Percentiles rank a stretch among this genome's conserved stretches.
Conservation (phyloP, 2,329 filamentous ascomycete genomes). For the Fusarium hainanense region DNA sequence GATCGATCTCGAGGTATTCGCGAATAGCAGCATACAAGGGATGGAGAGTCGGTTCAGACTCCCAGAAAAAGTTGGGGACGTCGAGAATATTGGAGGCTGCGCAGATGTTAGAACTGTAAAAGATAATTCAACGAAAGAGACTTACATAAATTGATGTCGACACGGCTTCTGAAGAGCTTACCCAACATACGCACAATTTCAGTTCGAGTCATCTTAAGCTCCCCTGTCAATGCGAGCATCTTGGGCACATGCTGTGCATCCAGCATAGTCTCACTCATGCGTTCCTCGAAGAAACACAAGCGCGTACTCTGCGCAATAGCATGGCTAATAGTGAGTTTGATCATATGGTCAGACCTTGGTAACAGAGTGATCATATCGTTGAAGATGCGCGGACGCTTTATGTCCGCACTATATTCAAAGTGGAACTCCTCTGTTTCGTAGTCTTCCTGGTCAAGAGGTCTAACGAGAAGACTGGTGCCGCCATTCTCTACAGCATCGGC, state of each 20-base stretch:
- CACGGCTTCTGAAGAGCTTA: slow-evolving; percentile 88
- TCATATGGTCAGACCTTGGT: slow-evolving; percentile 94
- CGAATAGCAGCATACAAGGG: slow-evolving; percentile 94
- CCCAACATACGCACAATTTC: slow-evolving; percentile 95
- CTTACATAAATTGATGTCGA: slow-evolving; percentile 98
- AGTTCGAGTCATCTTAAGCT: slow-evolving; percentile 88
- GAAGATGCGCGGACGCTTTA: slow-evolving; percentile 89
- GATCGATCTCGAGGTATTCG: slow-evolving; percentile 97
- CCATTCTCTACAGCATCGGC: slow-evolving; percentile 71
- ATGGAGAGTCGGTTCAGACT: slow-evolving; percentile 92
- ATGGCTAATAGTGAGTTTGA: slow-evolving; percentile 96
- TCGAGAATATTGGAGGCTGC: slow-evolving; percentile 94
- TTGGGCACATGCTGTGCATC: slow-evolving; percentile 94
- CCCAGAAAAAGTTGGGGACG: slow-evolving; percentile 98
- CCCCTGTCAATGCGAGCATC: slow-evolving; percentile 85
- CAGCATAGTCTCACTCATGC: slow-evolving; percentile 93
- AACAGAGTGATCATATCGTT: slow-evolving; percentile 99
- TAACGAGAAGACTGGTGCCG: slow-evolving; percentile 74
- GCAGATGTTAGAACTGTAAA: slow-evolving; percentile 27
- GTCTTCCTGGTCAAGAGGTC: slow-evolving; percentile 86
- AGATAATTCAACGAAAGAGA: slow-evolving; percentile 16
- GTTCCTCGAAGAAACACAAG: slow-evolving; percentile 93
- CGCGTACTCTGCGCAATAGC: slow-evolving; percentile 98
- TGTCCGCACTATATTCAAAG: slow-evolving; percentile 92
- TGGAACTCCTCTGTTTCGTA: slow-evolving; percentile 99